Percentiles rank a stretch among this genome's conserved stretches.
Conservation (phyloP, 139 green algal species). For the Tetradesmus lagerheimii region DNA sequence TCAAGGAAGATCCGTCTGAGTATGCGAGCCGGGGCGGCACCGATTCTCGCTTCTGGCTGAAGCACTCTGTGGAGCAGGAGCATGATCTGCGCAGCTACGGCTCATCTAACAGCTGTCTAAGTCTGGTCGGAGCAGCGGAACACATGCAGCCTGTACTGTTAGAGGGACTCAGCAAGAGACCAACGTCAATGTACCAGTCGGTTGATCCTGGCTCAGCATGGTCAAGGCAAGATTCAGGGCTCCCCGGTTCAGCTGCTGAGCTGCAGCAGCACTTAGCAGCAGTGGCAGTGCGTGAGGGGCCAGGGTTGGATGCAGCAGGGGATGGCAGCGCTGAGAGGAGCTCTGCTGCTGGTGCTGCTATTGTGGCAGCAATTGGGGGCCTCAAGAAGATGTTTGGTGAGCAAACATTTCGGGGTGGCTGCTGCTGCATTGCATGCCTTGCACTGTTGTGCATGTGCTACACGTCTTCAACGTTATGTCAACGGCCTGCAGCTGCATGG, state of each 20-base stretch:
- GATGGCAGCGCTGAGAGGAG: background rate
- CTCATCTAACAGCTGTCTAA: background rate
- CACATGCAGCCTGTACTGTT: background rate
- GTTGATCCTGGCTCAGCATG: background rate
- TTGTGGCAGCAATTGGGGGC: background rate
- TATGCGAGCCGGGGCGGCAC: background rate
- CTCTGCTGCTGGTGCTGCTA: background rate
- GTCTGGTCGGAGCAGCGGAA: background rate
- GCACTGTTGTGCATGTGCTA: too few species aligned
- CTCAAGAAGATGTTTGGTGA: background rate
- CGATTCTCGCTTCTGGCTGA: background rate
- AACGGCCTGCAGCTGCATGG: too few species aligned
- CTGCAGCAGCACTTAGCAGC: background rate
- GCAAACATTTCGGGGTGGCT: too few species aligned
- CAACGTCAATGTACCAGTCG: background rate
- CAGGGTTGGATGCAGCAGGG: background rate
- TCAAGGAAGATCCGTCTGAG: background rate
- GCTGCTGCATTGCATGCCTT: too few species aligned
- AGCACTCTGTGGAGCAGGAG: background rate
- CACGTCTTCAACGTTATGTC: too few species aligned
- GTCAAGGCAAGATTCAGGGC: background rate
- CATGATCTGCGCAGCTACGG: background rate
- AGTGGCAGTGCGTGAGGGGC: background rate
- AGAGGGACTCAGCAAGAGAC: background rate
- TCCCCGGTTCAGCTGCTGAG: background rate